phyloP scores from a whole-genome alignment of 495 filamentous ascomycete species.

The Paragyromitra xinjiangensis region DNA sequence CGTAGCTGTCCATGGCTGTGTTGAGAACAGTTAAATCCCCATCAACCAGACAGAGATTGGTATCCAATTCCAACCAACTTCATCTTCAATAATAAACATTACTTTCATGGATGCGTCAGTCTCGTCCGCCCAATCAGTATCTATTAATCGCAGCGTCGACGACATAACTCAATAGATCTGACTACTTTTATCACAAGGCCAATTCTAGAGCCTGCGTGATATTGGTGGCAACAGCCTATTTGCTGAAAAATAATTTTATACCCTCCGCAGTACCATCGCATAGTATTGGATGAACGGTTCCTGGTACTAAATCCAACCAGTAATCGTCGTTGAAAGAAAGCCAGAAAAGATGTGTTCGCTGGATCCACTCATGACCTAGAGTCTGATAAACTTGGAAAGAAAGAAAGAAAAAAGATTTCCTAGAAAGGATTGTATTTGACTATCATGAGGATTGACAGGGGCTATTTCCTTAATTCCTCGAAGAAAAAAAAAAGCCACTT shows the following conservation, averaged over 20 bases:
- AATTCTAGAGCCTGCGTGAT: slow-evolving; percentile 36
- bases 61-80: slow-evolving; percentile 15
- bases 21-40: slow-evolving; percentile 49
- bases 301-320: slow-evolving; percentile 33
- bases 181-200: slow-evolving; percentile 31
- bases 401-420: slow-evolving; percentile 22
- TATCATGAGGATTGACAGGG: slow-evolving; percentile 41
- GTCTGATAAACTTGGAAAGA: slow-evolving; percentile 1
- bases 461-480: slow-evolving; percentile 31
- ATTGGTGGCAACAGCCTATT: slow-evolving; percentile 51
- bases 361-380: slow-evolving; percentile 32
- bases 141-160: slow-evolving; percentile 23
- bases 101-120: slow-evolving; percentile 31
- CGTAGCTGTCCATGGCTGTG: slow-evolving; percentile 36
- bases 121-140: slow-evolving; percentile 25
- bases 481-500: slow-evolving; percentile 40
- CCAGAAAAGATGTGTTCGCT: slow-evolving; percentile 32
- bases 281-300: slow-evolving; percentile 34
- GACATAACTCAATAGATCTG: slow-evolving; percentile 29
- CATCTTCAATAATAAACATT: slow-evolving; percentile 32
- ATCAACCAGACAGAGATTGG: slow-evolving; percentile 1
- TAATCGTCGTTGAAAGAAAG: slow-evolving; percentile 18
- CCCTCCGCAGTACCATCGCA: slow-evolving; percentile 17
- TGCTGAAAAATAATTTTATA: slow-evolving; percentile 26
- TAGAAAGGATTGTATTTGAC: slow-evolving; percentile 29